Evolutionary conservation across 2,329 filamentous ascomycete species (phyloP).

Genomic region (Pseudogymnoascus sp.): DNA sequence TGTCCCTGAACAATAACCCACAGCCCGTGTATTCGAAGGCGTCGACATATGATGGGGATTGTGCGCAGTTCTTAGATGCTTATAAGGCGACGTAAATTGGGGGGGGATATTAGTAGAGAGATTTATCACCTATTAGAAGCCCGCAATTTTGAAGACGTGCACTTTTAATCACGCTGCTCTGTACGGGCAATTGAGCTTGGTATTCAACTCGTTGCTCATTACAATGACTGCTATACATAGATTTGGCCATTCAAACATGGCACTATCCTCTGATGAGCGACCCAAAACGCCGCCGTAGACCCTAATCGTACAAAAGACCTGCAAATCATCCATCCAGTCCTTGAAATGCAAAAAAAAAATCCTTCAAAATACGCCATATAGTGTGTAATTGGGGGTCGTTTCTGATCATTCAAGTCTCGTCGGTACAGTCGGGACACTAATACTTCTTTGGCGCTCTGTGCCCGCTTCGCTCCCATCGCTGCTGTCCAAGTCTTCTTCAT

Average conservation of each 20-base stretch:
- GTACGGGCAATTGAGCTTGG: neutral
- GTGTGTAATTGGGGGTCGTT: conserved; percentile 3
- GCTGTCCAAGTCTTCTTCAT: conserved; percentile 28
- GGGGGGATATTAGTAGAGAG: too few relatives aligned
- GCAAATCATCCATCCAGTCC: conserved; percentile 1
- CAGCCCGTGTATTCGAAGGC: neutral
- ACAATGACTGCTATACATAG: conserved; percentile 3
- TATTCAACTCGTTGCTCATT: conserved; percentile 3
- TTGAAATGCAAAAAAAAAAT: conserved; percentile 1
- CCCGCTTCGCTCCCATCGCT: conserved; percentile 35
- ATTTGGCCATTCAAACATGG: neutral
- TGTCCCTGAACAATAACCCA: conserved; percentile 1
- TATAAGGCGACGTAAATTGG: neutral
- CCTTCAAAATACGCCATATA: conserved; percentile 7
- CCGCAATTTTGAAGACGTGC: neutral
- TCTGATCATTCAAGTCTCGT: neutral
- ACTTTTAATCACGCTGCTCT: neutral
- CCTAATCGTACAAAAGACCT: neutral
- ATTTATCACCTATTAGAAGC: neutral
- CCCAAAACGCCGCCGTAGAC: conserved; percentile 1
- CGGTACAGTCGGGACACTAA: conserved; percentile 27
- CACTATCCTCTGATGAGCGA: neutral
- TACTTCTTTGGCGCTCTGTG: conserved; percentile 50
- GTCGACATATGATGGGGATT: neutral
- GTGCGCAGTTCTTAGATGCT: neutral